Conservation (phyloP, 768 basidiomycete species). For the Botryobasidium botryosum region DNA sequence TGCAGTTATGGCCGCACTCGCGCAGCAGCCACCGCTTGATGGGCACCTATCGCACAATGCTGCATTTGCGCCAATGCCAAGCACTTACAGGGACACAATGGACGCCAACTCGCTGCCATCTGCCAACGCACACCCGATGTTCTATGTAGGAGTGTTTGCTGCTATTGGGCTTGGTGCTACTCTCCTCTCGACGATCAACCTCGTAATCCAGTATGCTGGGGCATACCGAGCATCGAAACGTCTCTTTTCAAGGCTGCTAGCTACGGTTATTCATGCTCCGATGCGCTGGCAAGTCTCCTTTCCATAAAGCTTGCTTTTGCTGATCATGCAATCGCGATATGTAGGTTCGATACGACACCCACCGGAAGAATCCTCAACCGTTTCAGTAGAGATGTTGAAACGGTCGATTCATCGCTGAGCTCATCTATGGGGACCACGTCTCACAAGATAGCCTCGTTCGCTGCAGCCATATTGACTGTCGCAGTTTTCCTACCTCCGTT, state of each 20-base stretch:
- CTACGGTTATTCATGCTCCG: constrained; percentile 58
- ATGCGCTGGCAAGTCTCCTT: constrained; percentile 31
- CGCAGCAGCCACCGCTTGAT: too few relatives aligned
- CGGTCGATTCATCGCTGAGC: constrained; percentile 60
- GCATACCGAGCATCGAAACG: constrained; percentile 11
- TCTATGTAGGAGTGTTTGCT: constrained; percentile 54
- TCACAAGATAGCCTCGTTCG: constrained; percentile 57
- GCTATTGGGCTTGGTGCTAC: constrained; percentile 37
- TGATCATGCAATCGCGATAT: not conserved
- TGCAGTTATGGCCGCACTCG: too few relatives aligned
- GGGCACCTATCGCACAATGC: too few relatives aligned
- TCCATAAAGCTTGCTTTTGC: too few relatives aligned
- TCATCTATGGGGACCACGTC: constrained; percentile 60
- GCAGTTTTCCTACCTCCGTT: constrained; percentile 62
- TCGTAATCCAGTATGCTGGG: constrained; percentile 33
- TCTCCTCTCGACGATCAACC: constrained; percentile 29
- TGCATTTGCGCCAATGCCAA: too few relatives aligned
- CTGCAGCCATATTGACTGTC: constrained; percentile 56
- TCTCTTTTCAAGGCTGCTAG: constrained; percentile 36
- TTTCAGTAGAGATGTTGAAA: constrained; percentile 77
- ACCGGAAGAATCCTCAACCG: constrained; percentile 79
- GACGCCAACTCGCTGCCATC: constrained; percentile 11
- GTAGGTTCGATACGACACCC: constrained; percentile 47
- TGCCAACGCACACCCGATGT: constrained; percentile 44
- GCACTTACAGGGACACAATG: too few relatives aligned